Evolutionary conservation across 192 early-diverging fungal species (phyloP).

Genomic region (Diversispora epigaea): DNA sequence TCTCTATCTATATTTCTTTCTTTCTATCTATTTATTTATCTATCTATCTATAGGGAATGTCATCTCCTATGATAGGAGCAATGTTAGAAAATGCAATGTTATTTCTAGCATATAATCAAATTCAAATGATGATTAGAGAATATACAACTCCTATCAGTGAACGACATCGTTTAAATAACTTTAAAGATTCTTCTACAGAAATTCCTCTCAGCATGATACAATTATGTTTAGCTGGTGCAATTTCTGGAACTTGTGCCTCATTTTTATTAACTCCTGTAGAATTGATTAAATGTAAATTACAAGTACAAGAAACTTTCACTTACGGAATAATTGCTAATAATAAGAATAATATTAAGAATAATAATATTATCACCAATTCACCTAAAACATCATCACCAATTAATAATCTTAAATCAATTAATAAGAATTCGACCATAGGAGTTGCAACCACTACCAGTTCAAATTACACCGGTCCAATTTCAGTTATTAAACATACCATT

Average conservation of each 20-base stretch:
- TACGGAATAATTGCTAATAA: constrained; percentile 31
- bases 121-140: constrained; percentile 71
- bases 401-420: no score
- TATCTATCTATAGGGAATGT: constrained; percentile 64
- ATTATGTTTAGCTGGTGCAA: constrained; percentile 75
- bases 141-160: constrained; percentile 38
- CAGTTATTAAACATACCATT: constrained; percentile 55
- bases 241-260: constrained; percentile 84
- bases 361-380: not conserved
- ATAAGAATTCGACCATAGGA: no score
- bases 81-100: constrained; percentile 93
- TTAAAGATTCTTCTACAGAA: constrained; percentile 20
- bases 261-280: constrained; percentile 93
- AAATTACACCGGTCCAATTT: constrained; percentile 51
- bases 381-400: not conserved
- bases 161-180: constrained; percentile 1
- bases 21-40: no score
- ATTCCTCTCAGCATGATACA: constrained; percentile 61
- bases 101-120: constrained; percentile 84
- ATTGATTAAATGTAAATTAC: constrained; percentile 94
- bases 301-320: constrained; percentile 69
- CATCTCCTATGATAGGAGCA: constrained; percentile 87
- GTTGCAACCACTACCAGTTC: not conserved
- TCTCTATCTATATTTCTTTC: no score
- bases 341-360: not conserved